Evolutionary conservation across 2,329 filamentous ascomycete species (phyloP).

Genomic region (Kalaharituber pfeilii): DNA sequence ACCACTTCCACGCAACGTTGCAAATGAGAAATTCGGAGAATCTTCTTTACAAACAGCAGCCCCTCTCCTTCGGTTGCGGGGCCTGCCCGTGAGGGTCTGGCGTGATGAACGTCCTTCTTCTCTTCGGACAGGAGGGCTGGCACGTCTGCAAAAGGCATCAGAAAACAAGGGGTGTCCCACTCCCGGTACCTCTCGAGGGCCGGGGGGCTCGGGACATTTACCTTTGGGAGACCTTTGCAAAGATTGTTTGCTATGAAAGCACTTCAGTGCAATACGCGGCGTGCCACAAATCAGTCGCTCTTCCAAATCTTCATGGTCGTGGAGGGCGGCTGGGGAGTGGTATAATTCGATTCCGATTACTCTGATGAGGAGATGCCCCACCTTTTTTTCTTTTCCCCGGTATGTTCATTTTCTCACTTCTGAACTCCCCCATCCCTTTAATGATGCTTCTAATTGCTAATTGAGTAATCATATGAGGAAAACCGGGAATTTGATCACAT

Average conservation of each 20-base stretch:
- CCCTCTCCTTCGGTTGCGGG: slow-evolving; percentile 28
- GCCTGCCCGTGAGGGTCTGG: slow-evolving; percentile 54
- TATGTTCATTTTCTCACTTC: too few relatives aligned
- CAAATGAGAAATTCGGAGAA: slow-evolving; percentile 76
- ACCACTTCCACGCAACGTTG: slow-evolving; percentile 25
- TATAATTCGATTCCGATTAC: slow-evolving; percentile 68
- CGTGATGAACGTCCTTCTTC: slow-evolving; percentile 36
- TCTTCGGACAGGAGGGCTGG: slow-evolving; percentile 8
- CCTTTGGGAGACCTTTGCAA: slow-evolving; percentile 55
- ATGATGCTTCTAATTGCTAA: too few relatives aligned
- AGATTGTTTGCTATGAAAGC: slow-evolving; percentile 48
- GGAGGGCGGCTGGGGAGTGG: slow-evolving; percentile 27
- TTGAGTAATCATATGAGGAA: too few relatives aligned
- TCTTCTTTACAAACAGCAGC: slow-evolving; percentile 41
- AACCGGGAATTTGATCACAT: too few relatives aligned
- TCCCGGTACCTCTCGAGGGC: slow-evolving; percentile 4
- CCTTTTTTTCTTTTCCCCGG: slow-evolving; percentile 34
- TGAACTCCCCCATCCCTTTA: neutral
- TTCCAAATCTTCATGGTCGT: neutral
- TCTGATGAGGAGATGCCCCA: slow-evolving; percentile 53
- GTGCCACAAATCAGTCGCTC: slow-evolving; percentile 31
- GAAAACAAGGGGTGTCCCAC: slow-evolving; percentile 44
- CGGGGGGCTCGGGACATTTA: slow-evolving; percentile 28
- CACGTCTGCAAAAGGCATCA: slow-evolving; percentile 55
- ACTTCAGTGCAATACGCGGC: slow-evolving; percentile 68